Evolutionary conservation across 306 rosid species (phyloP).

Genomic region (Cyamopsis tetragonoloba): DNA sequence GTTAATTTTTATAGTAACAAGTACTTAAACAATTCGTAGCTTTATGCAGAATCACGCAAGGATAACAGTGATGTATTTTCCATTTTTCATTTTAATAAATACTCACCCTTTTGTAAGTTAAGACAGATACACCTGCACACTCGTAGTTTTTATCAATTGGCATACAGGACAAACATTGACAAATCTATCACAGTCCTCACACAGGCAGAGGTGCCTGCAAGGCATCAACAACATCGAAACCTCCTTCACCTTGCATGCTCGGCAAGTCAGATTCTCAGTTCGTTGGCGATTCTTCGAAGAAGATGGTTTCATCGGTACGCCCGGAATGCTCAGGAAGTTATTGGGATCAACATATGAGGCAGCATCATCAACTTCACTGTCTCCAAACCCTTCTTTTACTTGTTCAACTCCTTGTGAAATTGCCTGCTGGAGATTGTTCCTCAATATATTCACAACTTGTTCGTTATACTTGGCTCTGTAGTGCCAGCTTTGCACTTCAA

Average conservation of each 20-base stretch:
- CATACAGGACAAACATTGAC: slow-evolving; percentile 75
- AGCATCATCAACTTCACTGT: slow-evolving; percentile 82
- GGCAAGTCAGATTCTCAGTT: slow-evolving; percentile 48
- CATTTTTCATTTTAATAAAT: neutral
- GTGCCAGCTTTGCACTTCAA: slow-evolving; percentile 88
- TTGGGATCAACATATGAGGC: slow-evolving; percentile 62
- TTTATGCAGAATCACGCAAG: slow-evolving; percentile 19
- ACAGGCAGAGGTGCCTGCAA: slow-evolving; percentile 85
- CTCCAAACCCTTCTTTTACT: slow-evolving; percentile 96
- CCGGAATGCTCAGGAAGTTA: slow-evolving; percentile 47
- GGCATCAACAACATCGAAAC: slow-evolving; percentile 87
- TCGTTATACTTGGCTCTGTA: slow-evolving; percentile 80
- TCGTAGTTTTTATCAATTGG: slow-evolving; percentile 62
- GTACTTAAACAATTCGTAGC: neutral
- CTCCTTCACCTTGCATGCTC: slow-evolving; percentile 68
- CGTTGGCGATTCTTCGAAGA: slow-evolving; percentile 34
- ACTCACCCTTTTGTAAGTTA: slow-evolving; percentile 36
- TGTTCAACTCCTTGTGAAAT: slow-evolving; percentile 86
- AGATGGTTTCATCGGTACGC: slow-evolving; percentile 27
- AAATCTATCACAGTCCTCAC: slow-evolving; percentile 78
- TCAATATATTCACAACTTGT: slow-evolving; percentile 67
- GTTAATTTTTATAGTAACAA: slow-evolving; percentile 15
- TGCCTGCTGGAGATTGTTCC: slow-evolving; percentile 80
- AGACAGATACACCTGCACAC: slow-evolving; percentile 69
- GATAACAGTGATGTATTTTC: slow-evolving; percentile 17